Conservation (phyloP, 2,329 filamentous ascomycete species). For the Arthrocladium fulminans region DNA sequence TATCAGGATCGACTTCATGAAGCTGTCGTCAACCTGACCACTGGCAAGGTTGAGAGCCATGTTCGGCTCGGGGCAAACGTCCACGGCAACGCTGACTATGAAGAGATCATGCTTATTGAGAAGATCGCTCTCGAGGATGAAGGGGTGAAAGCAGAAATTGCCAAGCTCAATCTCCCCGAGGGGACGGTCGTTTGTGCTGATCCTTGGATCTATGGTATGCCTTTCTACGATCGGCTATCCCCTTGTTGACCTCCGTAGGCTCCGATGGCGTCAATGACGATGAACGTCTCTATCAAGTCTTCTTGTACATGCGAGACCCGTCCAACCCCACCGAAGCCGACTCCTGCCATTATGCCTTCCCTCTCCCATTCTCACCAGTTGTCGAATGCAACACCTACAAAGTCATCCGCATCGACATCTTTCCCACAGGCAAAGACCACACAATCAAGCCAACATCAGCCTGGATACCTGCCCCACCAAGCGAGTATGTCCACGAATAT, state of each 20-base stretch:
- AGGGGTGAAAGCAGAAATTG: conserved; percentile 49
- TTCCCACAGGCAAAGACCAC: conserved; percentile 59
- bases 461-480: conserved; percentile 34
- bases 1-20: conserved; percentile 47
- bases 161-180: conserved; percentile 50
- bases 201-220: conserved; percentile 60
- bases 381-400: conserved; percentile 54
- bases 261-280: conserved; percentile 45
- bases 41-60: conserved; percentile 42
- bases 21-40: conserved; percentile 44
- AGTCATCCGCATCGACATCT: conserved; percentile 58
- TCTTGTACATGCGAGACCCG: conserved; percentile 58
- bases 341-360: conserved; percentile 60
- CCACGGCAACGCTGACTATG: conserved; percentile 50
- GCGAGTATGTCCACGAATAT: conserved; percentile 59
- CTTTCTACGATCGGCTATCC: no score
- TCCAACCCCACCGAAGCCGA: conserved; percentile 51
- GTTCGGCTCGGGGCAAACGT: conserved; percentile 42
- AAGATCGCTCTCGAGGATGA: conserved; percentile 47
- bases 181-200: conserved; percentile 50
- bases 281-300: conserved; percentile 52
- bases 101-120: conserved; percentile 53
- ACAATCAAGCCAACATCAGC: conserved; percentile 32
- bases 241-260: conserved; percentile 27
- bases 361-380: conserved; percentile 58